Conservation (phyloP, 345 rosid species). For the Camelina hispida region DNA sequence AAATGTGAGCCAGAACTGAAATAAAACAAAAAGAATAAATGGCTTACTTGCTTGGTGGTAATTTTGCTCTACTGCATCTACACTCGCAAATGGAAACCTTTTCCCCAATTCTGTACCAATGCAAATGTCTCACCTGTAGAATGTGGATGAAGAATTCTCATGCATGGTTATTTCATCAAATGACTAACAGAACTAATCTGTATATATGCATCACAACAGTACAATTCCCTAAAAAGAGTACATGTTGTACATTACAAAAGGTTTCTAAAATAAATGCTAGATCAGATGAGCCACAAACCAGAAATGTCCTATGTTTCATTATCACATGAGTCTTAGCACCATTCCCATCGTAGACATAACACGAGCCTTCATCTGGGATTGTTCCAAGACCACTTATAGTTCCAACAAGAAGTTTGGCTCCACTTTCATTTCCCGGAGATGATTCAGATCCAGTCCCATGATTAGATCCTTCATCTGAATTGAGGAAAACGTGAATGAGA, state of each 20-base stretch:
- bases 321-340: conserved; percentile 86
- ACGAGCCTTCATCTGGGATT: conserved; percentile 78
- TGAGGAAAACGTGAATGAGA: conserved; percentile 76
- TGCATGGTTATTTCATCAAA: conserved; percentile 6
- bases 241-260: conserved; percentile 25
- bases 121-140: conserved; percentile 90
- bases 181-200: conserved; percentile 17
- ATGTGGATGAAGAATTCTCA: conserved; percentile 2
- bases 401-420: conserved; percentile 64
- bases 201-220: conserved; percentile 21
- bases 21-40: conserved; percentile 17
- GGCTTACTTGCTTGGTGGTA: conserved; percentile 95
- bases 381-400: conserved; percentile 75
- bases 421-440: conserved; percentile 39
- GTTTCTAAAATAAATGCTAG: conserved; percentile 12
- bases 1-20: neutral
- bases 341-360: conserved; percentile 69
- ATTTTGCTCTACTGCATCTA: conserved; percentile 79
- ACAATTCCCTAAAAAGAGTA: neutral
- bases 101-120: conserved; percentile 79
- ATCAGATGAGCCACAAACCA: conserved; percentile 65
- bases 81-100: conserved; percentile 85
- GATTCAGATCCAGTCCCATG: conserved; percentile 36
- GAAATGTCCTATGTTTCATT: conserved; percentile 89
- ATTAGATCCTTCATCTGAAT: conserved; percentile 45